These are phyloP conservation scores for Striga hermonthica DNA, from an alignment of 305 asterid genomes.

Conservation along the genomic window DNA sequence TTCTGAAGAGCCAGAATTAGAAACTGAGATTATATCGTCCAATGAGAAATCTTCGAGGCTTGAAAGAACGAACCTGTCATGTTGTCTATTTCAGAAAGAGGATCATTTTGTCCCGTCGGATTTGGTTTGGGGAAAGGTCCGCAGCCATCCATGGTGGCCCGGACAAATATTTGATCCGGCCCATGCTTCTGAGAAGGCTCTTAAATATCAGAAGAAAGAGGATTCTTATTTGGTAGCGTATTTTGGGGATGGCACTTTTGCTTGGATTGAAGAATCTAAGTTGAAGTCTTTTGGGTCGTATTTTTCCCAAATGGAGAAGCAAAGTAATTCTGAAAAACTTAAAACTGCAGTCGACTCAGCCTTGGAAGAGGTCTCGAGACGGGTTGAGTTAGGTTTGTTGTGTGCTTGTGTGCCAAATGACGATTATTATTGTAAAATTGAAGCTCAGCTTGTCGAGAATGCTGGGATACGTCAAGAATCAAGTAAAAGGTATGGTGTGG, in stretches of 20 bases:
- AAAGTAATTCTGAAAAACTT: conserved; percentile 64
- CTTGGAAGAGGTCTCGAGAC: conserved; percentile 74
- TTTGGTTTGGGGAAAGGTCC: conserved; percentile 88
- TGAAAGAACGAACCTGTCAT: conserved; percentile 30
- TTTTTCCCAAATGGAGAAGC: conserved; percentile 70
- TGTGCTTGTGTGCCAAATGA: conserved; percentile 64
- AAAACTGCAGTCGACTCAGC: conserved; percentile 65
- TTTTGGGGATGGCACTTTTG: conserved; percentile 83
- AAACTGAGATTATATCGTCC: not conserved
- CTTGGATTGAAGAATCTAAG: conserved; percentile 71
- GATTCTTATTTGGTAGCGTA: conserved; percentile 78
- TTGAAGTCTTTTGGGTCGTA: conserved; percentile 63
- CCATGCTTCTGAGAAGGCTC: conserved; percentile 77
- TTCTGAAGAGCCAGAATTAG: conserved; percentile 15
- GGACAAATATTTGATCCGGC: conserved; percentile 78
- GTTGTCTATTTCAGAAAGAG: conserved; percentile 37
- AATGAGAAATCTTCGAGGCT: too few species aligned
- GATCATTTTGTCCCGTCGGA: conserved; percentile 52
- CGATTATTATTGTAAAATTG: conserved; percentile 40
- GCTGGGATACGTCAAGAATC: conserved; percentile 74
- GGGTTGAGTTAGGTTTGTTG: conserved; percentile 67
- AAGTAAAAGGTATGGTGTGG: conserved; percentile 54
- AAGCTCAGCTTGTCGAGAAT: conserved; percentile 63
- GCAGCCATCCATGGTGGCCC: conserved; percentile 97
- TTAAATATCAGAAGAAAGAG: conserved; percentile 50